Conservation (phyloP, 768 basidiomycete genomes). For the Lactarius pseudohatsudake region DNA sequence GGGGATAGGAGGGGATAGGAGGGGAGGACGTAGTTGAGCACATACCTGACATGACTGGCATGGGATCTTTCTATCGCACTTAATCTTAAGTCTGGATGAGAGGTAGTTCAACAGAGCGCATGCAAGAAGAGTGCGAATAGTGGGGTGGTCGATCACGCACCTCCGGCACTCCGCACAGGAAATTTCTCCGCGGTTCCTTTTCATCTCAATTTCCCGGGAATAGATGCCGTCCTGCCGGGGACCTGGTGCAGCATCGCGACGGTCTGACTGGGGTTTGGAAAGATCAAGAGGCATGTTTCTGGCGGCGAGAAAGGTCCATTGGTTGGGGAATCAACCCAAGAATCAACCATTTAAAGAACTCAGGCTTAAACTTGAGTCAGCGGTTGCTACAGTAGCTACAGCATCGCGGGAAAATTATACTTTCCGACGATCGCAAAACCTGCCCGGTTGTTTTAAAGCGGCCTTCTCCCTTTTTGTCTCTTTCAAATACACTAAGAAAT, state of each 20-base stretch:
- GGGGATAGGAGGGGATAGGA: background rate
- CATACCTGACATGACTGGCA: conserved; percentile 73
- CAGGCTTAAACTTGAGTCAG: conserved; percentile 14
- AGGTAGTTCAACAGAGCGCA: conserved; percentile 7
- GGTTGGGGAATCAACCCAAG: background rate
- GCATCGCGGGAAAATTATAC: conserved; percentile 9
- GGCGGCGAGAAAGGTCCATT: conserved; percentile 9
- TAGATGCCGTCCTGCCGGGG: conserved; percentile 52
- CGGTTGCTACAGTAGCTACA: background rate
- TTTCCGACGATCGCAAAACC: background rate
- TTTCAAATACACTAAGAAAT: background rate
- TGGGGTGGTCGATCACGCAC: conserved; percentile 47
- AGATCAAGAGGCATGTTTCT: conserved; percentile 56
- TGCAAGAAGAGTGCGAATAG: background rate
- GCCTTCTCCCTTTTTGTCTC: background rate
- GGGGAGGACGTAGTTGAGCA: conserved; percentile 20
- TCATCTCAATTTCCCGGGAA: conserved; percentile 68
- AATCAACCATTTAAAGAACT: conserved; percentile 16
- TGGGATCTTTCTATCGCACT: conserved; percentile 80
- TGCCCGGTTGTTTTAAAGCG: too few species aligned
- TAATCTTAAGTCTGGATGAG: conserved; percentile 63
- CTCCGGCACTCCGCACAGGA: conserved; percentile 79
- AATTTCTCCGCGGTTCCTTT: conserved; percentile 72
- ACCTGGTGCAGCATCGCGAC: conserved; percentile 52
- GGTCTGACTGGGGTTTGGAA: conserved; percentile 43